Evolutionary conservation across 352 stramenopile genomes (phyloP).

Genomic region (Phytophthora europaea): DNA sequence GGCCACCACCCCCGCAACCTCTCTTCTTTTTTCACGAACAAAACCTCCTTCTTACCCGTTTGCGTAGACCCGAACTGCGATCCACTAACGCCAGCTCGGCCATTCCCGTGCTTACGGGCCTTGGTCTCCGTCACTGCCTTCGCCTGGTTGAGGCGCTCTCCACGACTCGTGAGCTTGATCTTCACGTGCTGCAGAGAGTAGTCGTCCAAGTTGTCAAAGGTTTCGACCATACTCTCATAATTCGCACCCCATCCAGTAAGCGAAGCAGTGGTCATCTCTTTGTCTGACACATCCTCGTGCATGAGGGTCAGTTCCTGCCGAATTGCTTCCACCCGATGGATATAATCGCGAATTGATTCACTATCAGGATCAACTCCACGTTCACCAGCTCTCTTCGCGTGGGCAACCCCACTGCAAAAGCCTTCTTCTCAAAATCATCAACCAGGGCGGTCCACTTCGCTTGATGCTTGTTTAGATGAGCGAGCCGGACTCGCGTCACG

Average conservation of each 20-base stretch:
- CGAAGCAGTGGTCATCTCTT: constrained; percentile 2
- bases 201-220: constrained; percentile 5
- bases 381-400: constrained; percentile 6
- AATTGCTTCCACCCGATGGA: constrained; percentile 10
- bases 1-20: background rate
- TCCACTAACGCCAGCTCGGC: background rate
- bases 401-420: constrained; percentile 15
- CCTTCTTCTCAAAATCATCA: constrained; percentile 27
- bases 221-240: constrained; percentile 7
- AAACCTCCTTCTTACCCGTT: background rate
- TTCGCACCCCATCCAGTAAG: constrained; percentile 1
- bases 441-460: constrained; percentile 15
- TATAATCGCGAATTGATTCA: constrained; percentile 3
- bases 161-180: constrained; percentile 6
- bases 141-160: constrained; percentile 5
- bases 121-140: background rate
- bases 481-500: constrained; percentile 13
- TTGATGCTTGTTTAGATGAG: constrained; percentile 18
- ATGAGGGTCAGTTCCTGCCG: background rate
- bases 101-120: background rate
- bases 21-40: background rate
- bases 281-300: background rate
- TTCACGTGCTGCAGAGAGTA: constrained; percentile 16
- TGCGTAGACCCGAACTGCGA: background rate
- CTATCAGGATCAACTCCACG: background rate